phyloP scores from a whole-genome alignment of 495 filamentous ascomycete genomes.

The Lasiosphaeria ovina region DNA sequence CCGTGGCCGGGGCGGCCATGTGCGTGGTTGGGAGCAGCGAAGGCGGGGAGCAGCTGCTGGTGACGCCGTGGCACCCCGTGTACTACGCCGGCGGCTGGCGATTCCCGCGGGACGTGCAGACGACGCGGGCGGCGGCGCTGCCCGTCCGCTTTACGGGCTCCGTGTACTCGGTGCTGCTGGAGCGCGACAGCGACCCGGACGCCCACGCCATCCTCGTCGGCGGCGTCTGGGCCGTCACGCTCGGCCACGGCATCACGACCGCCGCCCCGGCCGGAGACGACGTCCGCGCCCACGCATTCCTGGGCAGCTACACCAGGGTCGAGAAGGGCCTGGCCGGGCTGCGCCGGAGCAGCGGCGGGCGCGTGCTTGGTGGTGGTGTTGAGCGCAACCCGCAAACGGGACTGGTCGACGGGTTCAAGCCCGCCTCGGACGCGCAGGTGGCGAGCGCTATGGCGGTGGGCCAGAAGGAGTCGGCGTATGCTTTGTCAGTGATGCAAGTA shows the following conservation, averaged over 20 bases:
- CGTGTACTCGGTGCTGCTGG: slow-evolving; percentile 44
- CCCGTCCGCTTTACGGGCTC: slow-evolving; percentile 36
- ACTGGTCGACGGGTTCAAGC: slow-evolving; percentile 38
- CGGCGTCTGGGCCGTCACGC: slow-evolving; percentile 43
- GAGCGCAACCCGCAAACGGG: slow-evolving; percentile 32
- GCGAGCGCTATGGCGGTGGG: neutral
- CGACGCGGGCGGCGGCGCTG: neutral
- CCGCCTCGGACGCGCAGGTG: slow-evolving; percentile 11
- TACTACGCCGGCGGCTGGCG: slow-evolving; percentile 24
- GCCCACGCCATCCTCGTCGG: slow-evolving; percentile 42
- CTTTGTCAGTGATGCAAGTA: too few relatives aligned
- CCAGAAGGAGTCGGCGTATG: too few relatives aligned
- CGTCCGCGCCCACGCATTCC: slow-evolving; percentile 40
- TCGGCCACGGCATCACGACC: slow-evolving; percentile 40
- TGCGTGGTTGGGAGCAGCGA: neutral
- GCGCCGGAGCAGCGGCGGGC: slow-evolving; percentile 26
- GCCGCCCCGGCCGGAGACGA: neutral
- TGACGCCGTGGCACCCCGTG: slow-evolving; percentile 48
- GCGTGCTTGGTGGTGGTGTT: slow-evolving; percentile 36
- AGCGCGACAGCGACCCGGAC: slow-evolving; percentile 33
- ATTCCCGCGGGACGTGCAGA: slow-evolving; percentile 32
- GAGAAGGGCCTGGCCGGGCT: slow-evolving; percentile 25
- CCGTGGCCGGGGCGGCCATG: slow-evolving; percentile 10
- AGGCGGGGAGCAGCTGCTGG: slow-evolving; percentile 17
- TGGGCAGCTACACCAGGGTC: slow-evolving; percentile 40